Evolutionary conservation across 148 eudicot genomes (phyloP).

Genomic region (Camellia granthamiana): DNA sequence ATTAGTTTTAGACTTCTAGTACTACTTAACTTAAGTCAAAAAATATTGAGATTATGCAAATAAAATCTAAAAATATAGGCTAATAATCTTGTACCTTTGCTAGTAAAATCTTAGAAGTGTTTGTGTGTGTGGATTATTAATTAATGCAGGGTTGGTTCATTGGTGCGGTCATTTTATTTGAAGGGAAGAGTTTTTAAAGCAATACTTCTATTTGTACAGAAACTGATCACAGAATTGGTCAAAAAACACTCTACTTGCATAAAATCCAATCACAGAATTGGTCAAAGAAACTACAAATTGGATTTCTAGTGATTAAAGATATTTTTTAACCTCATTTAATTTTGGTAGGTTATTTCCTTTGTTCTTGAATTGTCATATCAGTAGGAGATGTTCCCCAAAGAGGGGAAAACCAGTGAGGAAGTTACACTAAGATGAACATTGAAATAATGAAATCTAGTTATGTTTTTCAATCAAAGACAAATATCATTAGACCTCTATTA

Average conservation of each 20-base stretch:
- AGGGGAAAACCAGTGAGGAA: constrained; percentile 10
- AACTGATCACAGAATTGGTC: no score
- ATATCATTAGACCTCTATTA: background rate
- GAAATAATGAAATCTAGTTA: background rate
- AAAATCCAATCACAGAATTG: background rate
- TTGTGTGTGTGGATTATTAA: background rate
- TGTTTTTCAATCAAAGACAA: background rate
- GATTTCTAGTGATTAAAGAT: background rate
- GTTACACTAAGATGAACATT: background rate
- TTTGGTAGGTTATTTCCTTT: background rate
- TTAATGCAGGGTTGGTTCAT: background rate
- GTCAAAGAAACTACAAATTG: constrained; percentile 10
- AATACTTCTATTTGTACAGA: no score
- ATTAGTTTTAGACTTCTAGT: background rate
- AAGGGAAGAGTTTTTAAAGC: background rate
- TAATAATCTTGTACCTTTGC: background rate
- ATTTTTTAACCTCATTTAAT: background rate
- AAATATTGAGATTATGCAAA: background rate
- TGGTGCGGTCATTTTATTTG: constrained; percentile 18
- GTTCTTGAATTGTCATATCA: constrained; percentile 11
- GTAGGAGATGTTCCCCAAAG: background rate
- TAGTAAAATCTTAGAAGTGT: background rate
- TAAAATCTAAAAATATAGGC: background rate
- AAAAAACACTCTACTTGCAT: no score
- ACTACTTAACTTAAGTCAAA: background rate